Conservation (phyloP, 2,329 filamentous ascomycete genomes). For the Aspergillus pseudoviridinutans region DNA sequence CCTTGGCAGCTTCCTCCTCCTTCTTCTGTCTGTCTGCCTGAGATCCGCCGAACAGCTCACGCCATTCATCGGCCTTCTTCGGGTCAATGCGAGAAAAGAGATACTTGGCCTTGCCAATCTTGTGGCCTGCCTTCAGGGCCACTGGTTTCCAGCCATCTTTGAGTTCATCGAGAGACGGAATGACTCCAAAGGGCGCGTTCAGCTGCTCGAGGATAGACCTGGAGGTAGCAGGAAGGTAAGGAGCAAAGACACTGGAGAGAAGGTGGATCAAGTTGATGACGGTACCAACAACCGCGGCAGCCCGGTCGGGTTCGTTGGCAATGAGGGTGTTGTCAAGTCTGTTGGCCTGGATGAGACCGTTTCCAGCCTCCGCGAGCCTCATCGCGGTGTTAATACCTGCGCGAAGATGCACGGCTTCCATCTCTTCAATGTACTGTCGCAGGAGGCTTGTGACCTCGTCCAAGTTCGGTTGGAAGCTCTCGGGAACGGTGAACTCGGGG, state of each 20-base stretch:
- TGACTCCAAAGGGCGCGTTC: slow-evolving; percentile 54
- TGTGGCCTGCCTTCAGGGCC: slow-evolving; percentile 66
- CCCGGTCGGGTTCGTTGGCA: slow-evolving; percentile 55
- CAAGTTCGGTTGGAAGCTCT: slow-evolving; percentile 37
- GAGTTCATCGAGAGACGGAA: slow-evolving; percentile 51
- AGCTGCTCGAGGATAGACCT: slow-evolving; percentile 75
- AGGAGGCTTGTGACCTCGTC: slow-evolving; percentile 50
- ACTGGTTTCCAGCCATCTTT: slow-evolving; percentile 59
- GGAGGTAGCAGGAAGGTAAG: slow-evolving; percentile 80
- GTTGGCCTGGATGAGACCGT: slow-evolving; percentile 58
- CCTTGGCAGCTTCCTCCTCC: slow-evolving; percentile 51
- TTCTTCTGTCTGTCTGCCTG: slow-evolving; percentile 66
- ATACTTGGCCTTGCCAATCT: slow-evolving; percentile 74
- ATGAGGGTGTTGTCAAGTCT: slow-evolving; percentile 60
- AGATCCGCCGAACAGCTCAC: slow-evolving; percentile 66
- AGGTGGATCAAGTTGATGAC: slow-evolving; percentile 81
- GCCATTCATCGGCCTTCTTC: slow-evolving; percentile 80
- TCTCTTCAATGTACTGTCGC: slow-evolving; percentile 54
- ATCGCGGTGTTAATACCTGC: slow-evolving; percentile 53
- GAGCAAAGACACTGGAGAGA: slow-evolving; percentile 71
- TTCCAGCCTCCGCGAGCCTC: slow-evolving; percentile 56
- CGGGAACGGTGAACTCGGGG: slow-evolving; percentile 38
- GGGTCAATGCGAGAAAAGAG: slow-evolving; percentile 80
- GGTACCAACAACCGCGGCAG: slow-evolving; percentile 66
- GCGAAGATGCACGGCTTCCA: slow-evolving; percentile 59